These are phyloP conservation scores for Vinca minor DNA, from an alignment of 257 asterid genomes.

Conservation along the genomic window DNA sequence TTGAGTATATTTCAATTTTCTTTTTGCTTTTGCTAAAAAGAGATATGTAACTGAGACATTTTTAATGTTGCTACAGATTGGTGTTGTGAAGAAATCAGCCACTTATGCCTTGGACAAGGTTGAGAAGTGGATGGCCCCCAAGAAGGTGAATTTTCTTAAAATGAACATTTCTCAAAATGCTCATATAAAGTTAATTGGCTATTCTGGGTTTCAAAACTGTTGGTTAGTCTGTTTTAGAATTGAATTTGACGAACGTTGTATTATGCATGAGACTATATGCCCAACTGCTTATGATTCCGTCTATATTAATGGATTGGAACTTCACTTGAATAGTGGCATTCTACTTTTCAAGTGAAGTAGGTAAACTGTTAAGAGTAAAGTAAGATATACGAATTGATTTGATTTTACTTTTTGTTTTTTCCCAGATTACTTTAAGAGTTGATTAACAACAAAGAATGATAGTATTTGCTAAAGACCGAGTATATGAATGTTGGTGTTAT, in stretches of 20 bases:
- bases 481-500: neutral
- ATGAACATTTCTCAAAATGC: no score
- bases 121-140: conserved; percentile 74
- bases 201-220: neutral
- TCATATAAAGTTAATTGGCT: neutral
- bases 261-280: neutral
- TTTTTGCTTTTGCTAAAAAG: neutral
- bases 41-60: neutral
- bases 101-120: conserved; percentile 35
- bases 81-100: conserved; percentile 71
- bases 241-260: neutral
- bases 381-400: neutral
- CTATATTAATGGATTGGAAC: neutral
- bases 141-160: conserved; percentile 41
- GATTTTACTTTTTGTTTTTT: neutral
- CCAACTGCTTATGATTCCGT: neutral
- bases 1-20: neutral
- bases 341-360: neutral
- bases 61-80: conserved; percentile 44
- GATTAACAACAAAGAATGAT: neutral
- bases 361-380: neutral
- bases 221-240: neutral
- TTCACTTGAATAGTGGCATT: neutral
- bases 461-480: neutral
- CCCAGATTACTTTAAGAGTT: no score